Evolutionary conservation across 768 basidiomycete genomes (phyloP), one percentile per base, ranked within the genome.

Genomic region (Lactarius sanguifluus): DNA sequence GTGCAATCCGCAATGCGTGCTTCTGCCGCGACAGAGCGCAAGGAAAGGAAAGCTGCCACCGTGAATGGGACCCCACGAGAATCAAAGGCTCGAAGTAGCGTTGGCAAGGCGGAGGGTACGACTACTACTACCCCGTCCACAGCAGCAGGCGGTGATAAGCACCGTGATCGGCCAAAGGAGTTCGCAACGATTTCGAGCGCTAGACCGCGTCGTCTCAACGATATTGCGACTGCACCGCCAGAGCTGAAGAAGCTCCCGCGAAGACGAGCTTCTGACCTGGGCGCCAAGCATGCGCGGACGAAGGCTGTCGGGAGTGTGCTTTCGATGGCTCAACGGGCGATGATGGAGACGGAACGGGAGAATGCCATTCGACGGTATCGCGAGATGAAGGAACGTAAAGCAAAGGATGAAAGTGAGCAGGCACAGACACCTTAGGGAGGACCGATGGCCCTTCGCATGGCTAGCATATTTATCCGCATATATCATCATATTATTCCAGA

Each of bases 341-440:
- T 90, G 86, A 86, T 94, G 84, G 89, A 89, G 71, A 79, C 80
- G 61, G 91, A 92, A 64, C 81, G 91, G 68, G 86, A 89, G 71
- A 86, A 82, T 66, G 89, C 78, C 25, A 87, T 94, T 66, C 77
- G 75, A 72, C 80, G 82, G 62, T 92, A 92, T 75, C 78, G 91
- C 66, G 83, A 87, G 75, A 71, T 92, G 75, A 92, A 88, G 75
- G 86, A 83, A 25, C 58, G 52, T 36, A 67, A 47, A 59, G 9
- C 78, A 73, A 70, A 81, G 78, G 72, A 38, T 78, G 72, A 50
- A 20, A n/a, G 16, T n/a, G 57, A 59, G 25, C 65, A 18, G 36
- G 36, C 36, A 12, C 9, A 38, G 38, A 59, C 57, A n/a, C 57
- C 47, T 23, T 28, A 15, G 38, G 36, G 61, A 54, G 10, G 28